Evolutionary conservation across 441 rosid species (phyloP), one percentile per base, ranked within the genome.

Genomic region (Flueggea neowawraea): DNA sequence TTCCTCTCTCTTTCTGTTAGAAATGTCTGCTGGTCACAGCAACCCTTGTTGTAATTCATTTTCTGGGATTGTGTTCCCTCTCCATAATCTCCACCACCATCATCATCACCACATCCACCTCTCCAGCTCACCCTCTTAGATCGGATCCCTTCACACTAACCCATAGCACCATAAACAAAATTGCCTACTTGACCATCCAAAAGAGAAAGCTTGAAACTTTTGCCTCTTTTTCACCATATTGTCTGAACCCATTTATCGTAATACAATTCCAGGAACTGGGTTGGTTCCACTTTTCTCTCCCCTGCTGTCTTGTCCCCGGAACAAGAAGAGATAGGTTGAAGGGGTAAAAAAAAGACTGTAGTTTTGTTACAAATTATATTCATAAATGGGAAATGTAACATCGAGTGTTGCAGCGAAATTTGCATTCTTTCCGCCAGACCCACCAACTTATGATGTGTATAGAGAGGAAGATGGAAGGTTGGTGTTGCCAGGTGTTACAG

Each of bases 351-450:
- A 14, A n/a, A n/a, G 9, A 47, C 50, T 2, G 41, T 36, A 22
- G 28, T 36, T 36, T 36, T 36, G 6, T 36, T 36, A 36, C 50
- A 14, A 6, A 9, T 11, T 14, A 47, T 4, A 9, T 47, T 14
- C 4, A 61, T 65, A 72, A 57, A 93, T 94, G 98, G 98, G 98
- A 55, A 94, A 89, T 67, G 97, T 90, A 48, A 90, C 98, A 60
- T 88, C 97, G 32, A 83, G 66, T 58, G 96, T 94, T 78, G 98
- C 98, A 15, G 90, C 98, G 39, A 94, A 89, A 82, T 84, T 94
- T 69, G 98, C 98, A 10, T 94, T 94, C 60, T 94, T 94, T 57
- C 98, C 98, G 17, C 98, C 98, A 33, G 95, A 89, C 76, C 98
- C 98, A 0, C 86, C 96, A 17, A 89, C 96, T 28, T 94, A 94